phyloP scores from a whole-genome alignment of 495 filamentous ascomycete genomes.

The Neurospora sp. region DNA sequence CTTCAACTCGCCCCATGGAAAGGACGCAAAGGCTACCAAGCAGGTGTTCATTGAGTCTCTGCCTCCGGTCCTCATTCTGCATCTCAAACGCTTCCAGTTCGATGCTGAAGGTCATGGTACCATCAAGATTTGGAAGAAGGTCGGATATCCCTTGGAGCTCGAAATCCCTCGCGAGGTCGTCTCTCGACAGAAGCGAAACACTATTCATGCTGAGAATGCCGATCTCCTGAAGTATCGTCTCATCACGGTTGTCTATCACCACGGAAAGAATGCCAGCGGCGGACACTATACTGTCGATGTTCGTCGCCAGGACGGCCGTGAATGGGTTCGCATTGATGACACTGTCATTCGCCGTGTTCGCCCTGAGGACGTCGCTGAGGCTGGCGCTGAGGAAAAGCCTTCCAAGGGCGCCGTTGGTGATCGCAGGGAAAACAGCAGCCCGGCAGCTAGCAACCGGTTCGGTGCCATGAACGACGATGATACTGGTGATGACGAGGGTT shows the following conservation, averaged over 20 bases:
- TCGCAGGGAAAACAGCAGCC: conserved; percentile 28
- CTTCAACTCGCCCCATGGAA: conserved; percentile 72
- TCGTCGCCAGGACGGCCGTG: conserved; percentile 79
- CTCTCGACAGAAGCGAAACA: conserved; percentile 59
- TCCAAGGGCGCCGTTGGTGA: conserved; percentile 45
- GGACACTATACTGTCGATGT: conserved; percentile 98
- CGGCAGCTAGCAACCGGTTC: conserved; percentile 48
- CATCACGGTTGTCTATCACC: conserved; percentile 91
- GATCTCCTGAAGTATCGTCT: conserved; percentile 72
- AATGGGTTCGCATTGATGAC: conserved; percentile 95
- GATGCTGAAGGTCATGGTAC: conserved; percentile 75
- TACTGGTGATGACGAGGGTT: conserved; percentile 60
- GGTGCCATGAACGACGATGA: conserved; percentile 58
- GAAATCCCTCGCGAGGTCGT: conserved; percentile 94
- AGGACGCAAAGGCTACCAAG: conserved; percentile 71
- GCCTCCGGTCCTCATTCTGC: conserved; percentile 85
- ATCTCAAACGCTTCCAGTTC: conserved; percentile 96
- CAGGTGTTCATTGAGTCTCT: conserved; percentile 91
- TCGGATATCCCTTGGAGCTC: conserved; percentile 88
- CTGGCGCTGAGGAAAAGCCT: conserved; percentile 65
- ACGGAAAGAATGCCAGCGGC: conserved; percentile 88
- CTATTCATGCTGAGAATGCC: conserved; percentile 45
- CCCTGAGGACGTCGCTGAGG: conserved; percentile 85
- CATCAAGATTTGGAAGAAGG: conserved; percentile 97
- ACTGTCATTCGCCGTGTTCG: conserved; percentile 78